These are phyloP conservation scores for Backusella psychrophila DNA, from an alignment of 192 early-diverging fungal species.

Conservation along the genomic window DNA sequence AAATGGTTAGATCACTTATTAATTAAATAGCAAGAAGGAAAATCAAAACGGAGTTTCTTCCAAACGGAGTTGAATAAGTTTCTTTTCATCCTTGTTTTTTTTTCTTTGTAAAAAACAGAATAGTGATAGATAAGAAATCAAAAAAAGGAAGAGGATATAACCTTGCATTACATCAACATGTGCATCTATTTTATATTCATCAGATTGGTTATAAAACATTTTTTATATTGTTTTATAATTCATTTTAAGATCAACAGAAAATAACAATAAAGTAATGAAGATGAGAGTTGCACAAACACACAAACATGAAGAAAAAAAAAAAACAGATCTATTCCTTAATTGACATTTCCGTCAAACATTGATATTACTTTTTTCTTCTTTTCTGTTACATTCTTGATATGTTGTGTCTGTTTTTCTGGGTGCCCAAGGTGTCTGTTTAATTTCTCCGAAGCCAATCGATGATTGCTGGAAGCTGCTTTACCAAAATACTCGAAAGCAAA, in stretches of 20 bases:
- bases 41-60: slow-evolving; percentile 3
- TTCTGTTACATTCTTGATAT: neutral
- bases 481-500: slow-evolving; percentile 32
- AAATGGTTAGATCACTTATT: neutral
- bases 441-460: neutral
- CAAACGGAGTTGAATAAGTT: neutral
- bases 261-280: neutral
- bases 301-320: neutral
- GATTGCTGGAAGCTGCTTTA: slow-evolving; percentile 27
- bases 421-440: neutral
- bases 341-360: slow-evolving; percentile 1
- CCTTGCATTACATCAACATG: no score
- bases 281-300: neutral
- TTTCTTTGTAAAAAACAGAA: neutral
- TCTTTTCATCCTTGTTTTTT: neutral
- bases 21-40: neutral
- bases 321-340: neutral
- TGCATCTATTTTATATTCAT: neutral
- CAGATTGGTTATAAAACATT: neutral
- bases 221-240: neutral
- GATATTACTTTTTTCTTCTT: neutral
- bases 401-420: neutral
- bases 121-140: neutral
- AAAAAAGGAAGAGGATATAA: neutral
- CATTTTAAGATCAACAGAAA: neutral